Evolutionary conservation across 345 rosid species (phyloP), one percentile per base, ranked within the genome.

Genomic region (Pistacia atlantica): DNA sequence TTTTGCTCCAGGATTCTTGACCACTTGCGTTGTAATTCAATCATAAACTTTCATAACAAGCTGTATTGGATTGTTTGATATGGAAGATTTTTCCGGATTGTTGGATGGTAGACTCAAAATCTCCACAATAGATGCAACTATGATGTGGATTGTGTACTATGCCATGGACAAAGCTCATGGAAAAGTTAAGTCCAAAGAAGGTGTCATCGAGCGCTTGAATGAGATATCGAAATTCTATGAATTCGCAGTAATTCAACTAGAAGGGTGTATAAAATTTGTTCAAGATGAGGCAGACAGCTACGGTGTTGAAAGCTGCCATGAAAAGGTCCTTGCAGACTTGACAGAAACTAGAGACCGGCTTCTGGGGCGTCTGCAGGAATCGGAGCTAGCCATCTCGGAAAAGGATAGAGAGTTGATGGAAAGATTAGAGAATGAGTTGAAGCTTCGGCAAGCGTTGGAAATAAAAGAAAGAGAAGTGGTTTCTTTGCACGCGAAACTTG

Each of bases 131-230:
- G 97, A 93, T 78, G 89, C 98, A 3, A 90, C 94, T 0, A 95
- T 88, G 95, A 95, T 91, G 98, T 83, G 89, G 78, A 89, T 91
- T 73, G 88, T 95, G 16, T 89, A 89, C 67, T 76, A 77, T 22
- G 92, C 93, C 42, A 93, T 93, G 97, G 90, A 95, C 70, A 89
- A 79, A 80, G 95, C 97, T 0, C 95, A 95, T 11, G 91, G 86
- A 65, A 89, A 89, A 65, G 89, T 89, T 51, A 92, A 86, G 79
- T 85, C 90, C 8, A 88, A 87, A 71, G 86, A 82, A 12, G 93
- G 97, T 5, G 87, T 83, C 42, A 82, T 93, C 65, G 84, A 86
- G 10, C 89, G 97, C 48, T 87, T 95, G 57, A 89, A 85, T 2
- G 97, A 88, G 65, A 95, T 90, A 55, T 91, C 97, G 0, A 84